Evolutionary conservation across 2,329 filamentous ascomycete species (phyloP), one percentile per base, ranked within the genome.

Genomic region (Chrysosporium keratinophilum): DNA sequence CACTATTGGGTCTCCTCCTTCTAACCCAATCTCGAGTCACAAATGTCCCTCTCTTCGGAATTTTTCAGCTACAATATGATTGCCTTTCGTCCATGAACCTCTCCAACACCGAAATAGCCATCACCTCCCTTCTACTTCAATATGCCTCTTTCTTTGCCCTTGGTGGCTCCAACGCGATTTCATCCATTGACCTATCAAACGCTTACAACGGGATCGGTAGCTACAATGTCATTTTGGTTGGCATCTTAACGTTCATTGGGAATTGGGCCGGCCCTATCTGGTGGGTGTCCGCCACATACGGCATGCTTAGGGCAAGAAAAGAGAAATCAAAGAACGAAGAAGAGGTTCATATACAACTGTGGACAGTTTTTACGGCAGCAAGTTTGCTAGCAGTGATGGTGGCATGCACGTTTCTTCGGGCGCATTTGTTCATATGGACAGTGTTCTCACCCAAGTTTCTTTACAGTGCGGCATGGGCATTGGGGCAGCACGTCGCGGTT

Each of bases 361-460:
- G 87, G 62, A 95, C 89, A 0, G 68, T 84, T 10, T 95, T 93
- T 66, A 73, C 80, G 10, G 77, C 85, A 0, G 73, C 75, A 1
- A 82, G 81, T 58, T 70, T 87, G 51, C 70, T 81, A 2, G 84
- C 82, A 45, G 84, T 96, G 20, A 97, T 97, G 91, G 81, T 78
- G 12, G 89, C 91, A 14, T 98, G 93, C 68, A 89, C 86, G 46
- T 76, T 80, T 6, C 69, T 98, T 65, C 76, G 91, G 60, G 88
- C 87, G 31, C 93, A 98, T 75, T 69, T 98, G 55, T 98, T 98
- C 67, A 90, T 98, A 57, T 98, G 93, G 93, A 97, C 91, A 0
- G 93, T 98, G 10, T 98, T 98, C 69, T 95, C 88, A 59, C 93
- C 93, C 0, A 98, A 97, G 69, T 97, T 90, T 68, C 72, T 98